phyloP scores from a whole-genome alignment of 345 rosid genomes.

The Aquilaria yunnanensis region DNA sequence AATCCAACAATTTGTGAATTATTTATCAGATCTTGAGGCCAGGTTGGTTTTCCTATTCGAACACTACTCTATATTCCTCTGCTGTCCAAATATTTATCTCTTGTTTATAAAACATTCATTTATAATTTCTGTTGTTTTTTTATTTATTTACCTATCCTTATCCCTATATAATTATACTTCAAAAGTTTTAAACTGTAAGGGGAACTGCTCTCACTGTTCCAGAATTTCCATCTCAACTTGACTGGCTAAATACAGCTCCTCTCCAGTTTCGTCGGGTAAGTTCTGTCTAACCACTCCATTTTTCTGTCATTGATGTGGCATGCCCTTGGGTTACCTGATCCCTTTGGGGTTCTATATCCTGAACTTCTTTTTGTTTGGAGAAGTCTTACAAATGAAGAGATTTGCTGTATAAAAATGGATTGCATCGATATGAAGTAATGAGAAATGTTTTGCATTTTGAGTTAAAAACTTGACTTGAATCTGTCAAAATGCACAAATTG shows the following conservation, averaged over 20 bases:
- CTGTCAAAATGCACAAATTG: too few species aligned
- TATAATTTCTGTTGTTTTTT: neutral
- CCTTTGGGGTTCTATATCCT: too few species aligned
- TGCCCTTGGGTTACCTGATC: too few species aligned
- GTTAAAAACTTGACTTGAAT: too few species aligned
- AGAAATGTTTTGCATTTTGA: too few species aligned
- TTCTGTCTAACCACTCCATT: slow-evolving; percentile 8
- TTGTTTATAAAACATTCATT: neutral
- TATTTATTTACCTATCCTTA: neutral
- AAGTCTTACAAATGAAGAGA: too few species aligned
- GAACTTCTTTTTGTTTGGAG: too few species aligned
- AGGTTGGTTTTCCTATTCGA: slow-evolving; percentile 34
- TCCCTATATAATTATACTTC: slow-evolving; percentile 3
- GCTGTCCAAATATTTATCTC: neutral
- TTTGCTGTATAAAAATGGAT: too few species aligned
- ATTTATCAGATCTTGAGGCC: slow-evolving; percentile 72
- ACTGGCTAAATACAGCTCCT: slow-evolving; percentile 90
- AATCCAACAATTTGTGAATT: slow-evolving; percentile 64
- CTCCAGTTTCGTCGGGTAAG: slow-evolving; percentile 75
- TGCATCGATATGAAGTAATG: too few species aligned
- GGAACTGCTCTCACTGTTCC: slow-evolving; percentile 67
- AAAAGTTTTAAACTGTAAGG: slow-evolving; percentile 26
- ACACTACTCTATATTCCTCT: neutral
- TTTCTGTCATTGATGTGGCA: too few species aligned
- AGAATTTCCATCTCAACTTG: slow-evolving; percentile 79